Percentiles rank a stretch among this genome's conserved stretches.
Conservation (phyloP, 176 grass and related monocot species). For the Aegilops umbellulata region DNA sequence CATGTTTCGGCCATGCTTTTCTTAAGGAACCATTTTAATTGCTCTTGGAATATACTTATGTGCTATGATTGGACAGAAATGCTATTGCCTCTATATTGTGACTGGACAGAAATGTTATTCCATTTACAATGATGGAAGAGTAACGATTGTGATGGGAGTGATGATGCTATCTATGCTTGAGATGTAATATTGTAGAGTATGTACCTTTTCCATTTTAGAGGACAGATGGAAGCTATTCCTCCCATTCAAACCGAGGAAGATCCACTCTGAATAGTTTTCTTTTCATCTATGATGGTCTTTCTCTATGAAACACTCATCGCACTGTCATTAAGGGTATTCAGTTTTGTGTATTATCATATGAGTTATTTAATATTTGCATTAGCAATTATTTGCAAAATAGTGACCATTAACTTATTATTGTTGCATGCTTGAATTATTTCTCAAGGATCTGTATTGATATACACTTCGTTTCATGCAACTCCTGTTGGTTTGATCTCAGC, state of each 20-base stretch:
- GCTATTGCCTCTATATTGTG: background rate
- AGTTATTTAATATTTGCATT: background rate
- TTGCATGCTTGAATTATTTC: constrained; percentile 22
- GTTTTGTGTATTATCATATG: background rate
- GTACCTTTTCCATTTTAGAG: background rate
- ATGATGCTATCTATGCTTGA: constrained; percentile 7
- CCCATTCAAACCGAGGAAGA: background rate
- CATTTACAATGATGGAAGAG: background rate
- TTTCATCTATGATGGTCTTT: background rate
- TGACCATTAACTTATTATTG: constrained; percentile 14
- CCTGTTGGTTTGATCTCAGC: constrained; percentile 46
- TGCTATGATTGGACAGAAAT: constrained; percentile 1
- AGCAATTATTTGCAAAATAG: background rate
- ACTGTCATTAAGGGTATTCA: background rate
- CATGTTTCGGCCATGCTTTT: background rate
- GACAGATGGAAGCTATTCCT: background rate
- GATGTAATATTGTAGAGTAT: background rate
- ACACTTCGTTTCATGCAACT: constrained; percentile 16
- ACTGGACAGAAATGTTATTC: constrained; percentile 18
- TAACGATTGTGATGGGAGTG: background rate
- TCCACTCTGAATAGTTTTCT: background rate
- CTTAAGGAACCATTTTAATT: background rate
- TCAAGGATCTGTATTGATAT: constrained; percentile 17
- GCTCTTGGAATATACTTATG: background rate
- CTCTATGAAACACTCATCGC: background rate